Evolutionary conservation across 169 alveolate genomes (phyloP), one percentile per base, ranked within the genome.

Genomic region (Babesia bigemina): DNA sequence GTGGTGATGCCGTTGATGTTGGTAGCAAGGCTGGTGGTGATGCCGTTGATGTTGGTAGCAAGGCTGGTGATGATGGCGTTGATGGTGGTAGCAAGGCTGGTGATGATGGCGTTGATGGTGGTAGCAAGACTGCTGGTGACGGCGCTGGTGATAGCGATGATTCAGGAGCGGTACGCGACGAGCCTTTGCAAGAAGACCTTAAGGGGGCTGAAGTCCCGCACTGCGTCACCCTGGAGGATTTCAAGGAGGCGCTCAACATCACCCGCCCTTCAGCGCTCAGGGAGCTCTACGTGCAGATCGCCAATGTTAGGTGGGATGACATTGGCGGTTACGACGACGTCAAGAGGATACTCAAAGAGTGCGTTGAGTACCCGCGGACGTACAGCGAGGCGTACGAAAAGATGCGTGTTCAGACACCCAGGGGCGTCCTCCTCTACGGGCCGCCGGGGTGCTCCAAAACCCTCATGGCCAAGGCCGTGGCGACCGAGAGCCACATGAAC

Each of bases 401-500:
- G 57, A 79, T 97, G 70, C 95, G 94, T 26, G 81, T 97, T 26
- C 87, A 87, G 29, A 97, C 99, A 9, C 99, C 99, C 45, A 90
- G 95, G 52, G 99, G 99, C 10, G 92, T 98, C 56, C 92, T 98
- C 69, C 91, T 98, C 55, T 97, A 98, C 87, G 99, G 99, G 4
- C 99, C 99, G 17, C 99, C 99, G 4, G 99, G 99, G 21, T 97
- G 99, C 85, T 91, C 98, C 47, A 98, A 98, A 90, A 98, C 99
- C 14, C 70, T 98, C 92, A 93, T 98, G 91, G 99, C 99, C 19
- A 98, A 97, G 85, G 99, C 99, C 17, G 94, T 98, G 42, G 99
- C 99, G 17, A 97, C 99, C 26, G 99, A 98, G 86, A 92, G 98
- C 70, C 93, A 96, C 55, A 92, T 98, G 92, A 97, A 98, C 83